Conservation (phyloP, 495 filamentous ascomycete species). For the Evansstolkia leycettana region DNA sequence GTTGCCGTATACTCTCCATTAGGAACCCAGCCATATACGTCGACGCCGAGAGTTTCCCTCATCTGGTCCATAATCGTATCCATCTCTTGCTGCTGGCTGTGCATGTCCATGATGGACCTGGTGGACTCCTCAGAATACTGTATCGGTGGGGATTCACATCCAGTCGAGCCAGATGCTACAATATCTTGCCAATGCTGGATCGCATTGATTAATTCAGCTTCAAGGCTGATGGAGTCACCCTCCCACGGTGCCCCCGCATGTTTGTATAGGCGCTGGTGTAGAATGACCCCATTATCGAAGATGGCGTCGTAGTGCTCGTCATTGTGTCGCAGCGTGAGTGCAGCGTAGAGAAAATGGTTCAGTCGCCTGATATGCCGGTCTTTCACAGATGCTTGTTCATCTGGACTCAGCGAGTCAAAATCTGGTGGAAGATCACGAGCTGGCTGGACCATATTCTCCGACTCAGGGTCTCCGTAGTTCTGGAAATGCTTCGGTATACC, state of each 20-base stretch:
- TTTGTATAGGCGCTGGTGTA: slow-evolving; percentile 14
- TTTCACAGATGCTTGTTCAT: slow-evolving; percentile 8
- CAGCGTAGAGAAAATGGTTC: slow-evolving; percentile 17
- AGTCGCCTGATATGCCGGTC: slow-evolving; percentile 7
- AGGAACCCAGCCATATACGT: slow-evolving; percentile 14
- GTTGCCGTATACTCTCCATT: slow-evolving; percentile 11
- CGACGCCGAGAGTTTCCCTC: slow-evolving; percentile 8
- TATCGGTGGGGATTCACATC: slow-evolving; percentile 3
- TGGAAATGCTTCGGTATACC: slow-evolving; percentile 20
- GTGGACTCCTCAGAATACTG: slow-evolving; percentile 6
- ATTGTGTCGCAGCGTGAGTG: slow-evolving; percentile 11
- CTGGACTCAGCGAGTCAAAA: slow-evolving; percentile 5
- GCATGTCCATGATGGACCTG: slow-evolving; percentile 9
- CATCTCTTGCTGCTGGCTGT: slow-evolving; percentile 11
- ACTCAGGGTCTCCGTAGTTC: slow-evolving; percentile 15
- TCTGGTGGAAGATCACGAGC: slow-evolving; percentile 7
- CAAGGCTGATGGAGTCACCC: slow-evolving; percentile 12
- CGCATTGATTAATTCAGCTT: slow-evolving; percentile 10
- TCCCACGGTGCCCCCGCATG: slow-evolving; percentile 16
- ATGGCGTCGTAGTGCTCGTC: slow-evolving; percentile 15
- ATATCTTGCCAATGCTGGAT: slow-evolving; percentile 8
- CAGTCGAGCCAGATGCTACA: too few species aligned
- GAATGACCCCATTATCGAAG: slow-evolving; percentile 6
- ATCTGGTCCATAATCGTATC: slow-evolving; percentile 12
- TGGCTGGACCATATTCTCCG: slow-evolving; percentile 8